Evolutionary conservation across 2,329 filamentous ascomycete species (phyloP).

Genomic region (Monosporascus sp.): DNA sequence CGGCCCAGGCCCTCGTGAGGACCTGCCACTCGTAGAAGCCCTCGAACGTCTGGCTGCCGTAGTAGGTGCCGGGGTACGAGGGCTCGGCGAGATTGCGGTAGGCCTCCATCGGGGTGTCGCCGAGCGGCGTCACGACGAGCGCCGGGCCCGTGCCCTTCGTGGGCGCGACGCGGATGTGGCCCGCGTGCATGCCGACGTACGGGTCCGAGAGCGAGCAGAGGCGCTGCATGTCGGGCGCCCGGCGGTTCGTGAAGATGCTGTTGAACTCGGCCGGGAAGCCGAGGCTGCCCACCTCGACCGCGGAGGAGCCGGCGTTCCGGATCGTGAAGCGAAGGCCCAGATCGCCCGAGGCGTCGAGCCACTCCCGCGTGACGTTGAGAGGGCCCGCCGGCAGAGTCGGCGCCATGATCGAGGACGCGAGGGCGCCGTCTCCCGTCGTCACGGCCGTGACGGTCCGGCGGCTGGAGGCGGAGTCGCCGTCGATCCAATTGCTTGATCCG

Average conservation of each 20-base stretch:
- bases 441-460: slow-evolving; percentile 31
- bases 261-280: slow-evolving; percentile 58
- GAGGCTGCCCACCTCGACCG: slow-evolving; percentile 49
- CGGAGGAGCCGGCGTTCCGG: slow-evolving; percentile 33
- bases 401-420: slow-evolving; percentile 35
- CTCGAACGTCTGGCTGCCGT: slow-evolving; percentile 52
- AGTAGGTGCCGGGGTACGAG: slow-evolving; percentile 31
- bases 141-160: slow-evolving; percentile 46
- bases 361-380: slow-evolving; percentile 44
- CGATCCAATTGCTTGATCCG: slow-evolving; percentile 35
- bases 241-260: slow-evolving; percentile 52
- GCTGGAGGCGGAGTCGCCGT: slow-evolving; percentile 38
- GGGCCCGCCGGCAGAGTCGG: slow-evolving; percentile 35
- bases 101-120: slow-evolving; percentile 43
- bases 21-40: slow-evolving; percentile 58
- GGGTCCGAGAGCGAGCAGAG: slow-evolving; percentile 53
- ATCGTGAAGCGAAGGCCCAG: slow-evolving; percentile 47
- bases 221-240: slow-evolving; percentile 40
- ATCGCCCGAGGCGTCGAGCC: slow-evolving; percentile 43
- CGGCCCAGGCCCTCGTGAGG: slow-evolving; percentile 46
- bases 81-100: slow-evolving; percentile 48
- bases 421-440: slow-evolving; percentile 10
- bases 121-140: slow-evolving; percentile 49
- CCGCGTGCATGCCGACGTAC: slow-evolving; percentile 54
- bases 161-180: slow-evolving; percentile 48